Base-by-base conservation (phyloP, 2,329 filamentous ascomycete genomes). In the Colletotrichum acutatum region DNA sequence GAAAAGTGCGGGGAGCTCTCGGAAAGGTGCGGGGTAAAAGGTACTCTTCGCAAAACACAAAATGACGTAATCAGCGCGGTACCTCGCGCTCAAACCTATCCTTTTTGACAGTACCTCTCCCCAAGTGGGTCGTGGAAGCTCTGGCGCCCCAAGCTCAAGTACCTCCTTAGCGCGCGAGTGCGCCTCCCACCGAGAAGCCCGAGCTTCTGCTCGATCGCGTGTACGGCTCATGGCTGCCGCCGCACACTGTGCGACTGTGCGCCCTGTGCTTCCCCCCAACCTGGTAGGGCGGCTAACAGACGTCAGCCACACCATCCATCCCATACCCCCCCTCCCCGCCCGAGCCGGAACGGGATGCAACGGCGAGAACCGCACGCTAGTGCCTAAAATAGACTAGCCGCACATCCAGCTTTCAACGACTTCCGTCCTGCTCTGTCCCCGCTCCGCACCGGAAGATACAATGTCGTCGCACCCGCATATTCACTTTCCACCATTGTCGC, bases 341-440 rank as follows among this genome's bases (percentile, higher is more conserved):
- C 66, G 66, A 60, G 60, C 62, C 71, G 71, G 71, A 74, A 63
- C 71, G 68, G 71, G 66, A 74, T 74, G 65, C 70, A 67, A 74
- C 73, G 73, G 73, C 71, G 73, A 74, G 58, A 71, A 42, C 73
- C 73, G 73, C 63, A 58, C 71, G 66, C 73, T 74, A 74, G 56
- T 2, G 5, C n/a, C 53, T 5, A 14, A 65, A 60, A 8, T 7
- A 52, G 72, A 16, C 22, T 71, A 74, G 73, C 46, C 26, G 22
- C 57, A n/a, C 54, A 56, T 28, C 46, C 52, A 68, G n/a, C 62
- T 61, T 73, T 66, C 67, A 66, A 73, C 71, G 71, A 71, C 71
- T 66, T 66, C 71, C 71, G 71, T 71, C 30, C 32, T 26, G 2
- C 14, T 34, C 32, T 11, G 26, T 22, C 56, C 61, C 60, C 71